Base-by-base conservation (phyloP, 805 yeast genomes). In the Nakazawaea sp. region DNA sequence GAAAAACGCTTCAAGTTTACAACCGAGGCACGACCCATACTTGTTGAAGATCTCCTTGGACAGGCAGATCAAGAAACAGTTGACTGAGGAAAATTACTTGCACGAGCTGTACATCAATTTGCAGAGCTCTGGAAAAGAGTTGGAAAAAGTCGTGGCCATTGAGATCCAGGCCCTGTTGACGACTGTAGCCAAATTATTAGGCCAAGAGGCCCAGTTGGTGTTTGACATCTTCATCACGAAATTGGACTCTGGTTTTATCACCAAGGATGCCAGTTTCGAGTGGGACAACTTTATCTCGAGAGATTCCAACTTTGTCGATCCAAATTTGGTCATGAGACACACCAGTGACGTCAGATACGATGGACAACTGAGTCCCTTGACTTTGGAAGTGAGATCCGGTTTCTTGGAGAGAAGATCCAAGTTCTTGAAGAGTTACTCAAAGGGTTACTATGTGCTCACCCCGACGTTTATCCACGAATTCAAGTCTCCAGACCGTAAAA, bases 361-460 rank as follows among this genome's bases (percentile, higher is more conserved):
- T 21, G 70, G 79, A 51, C 84, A 76, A 52, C 70, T 70, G 49
- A 83, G 87, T 38, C 76, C 87, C 10, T 64, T 86, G 45, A 75
- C 89, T 11, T 62, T 58, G 36, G 79, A 75, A 45, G 70, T 89
- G 27, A 74, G 86, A 37, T 74, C 87, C 10, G 96, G 97, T 2
- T 74, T 68, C 45, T 66, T 90, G 45, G 97, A 92, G 58, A 74
- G 96, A 57, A 72, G 95, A 50, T 85, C 97, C 5, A 90, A 90
- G 66, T 89, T 77, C 56, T 67, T 92, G 46, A 89, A 89, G 64
- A 81, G 90, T n/a, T 92, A 88, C 59, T 76, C 95, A 4, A 72
- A 78, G 44, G 95, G 92, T 3, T 92, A 83, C 78, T 92, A 87
- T 54, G 96, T 90, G 15, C 66, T 90, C 47, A 88, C 98, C 3